Percentiles rank a stretch among this genome's conserved stretches.
Conservation (phyloP, 768 basidiomycete genomes). For the Multifurca ochricompacta region DNA sequence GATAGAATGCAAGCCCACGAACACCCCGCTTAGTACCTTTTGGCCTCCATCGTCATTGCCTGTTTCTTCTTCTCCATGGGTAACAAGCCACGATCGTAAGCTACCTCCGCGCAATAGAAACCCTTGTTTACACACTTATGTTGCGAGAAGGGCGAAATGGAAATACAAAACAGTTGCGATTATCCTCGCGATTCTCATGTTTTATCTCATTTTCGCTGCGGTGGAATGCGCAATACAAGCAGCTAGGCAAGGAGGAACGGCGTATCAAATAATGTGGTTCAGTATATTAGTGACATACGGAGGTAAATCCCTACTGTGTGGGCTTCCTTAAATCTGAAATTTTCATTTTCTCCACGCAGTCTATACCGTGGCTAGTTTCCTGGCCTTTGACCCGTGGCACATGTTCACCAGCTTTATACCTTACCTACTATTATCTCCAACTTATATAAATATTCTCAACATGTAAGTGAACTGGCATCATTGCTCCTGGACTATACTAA, state of each 20-base stretch:
- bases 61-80: conserved; percentile 95
- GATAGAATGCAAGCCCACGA: background rate
- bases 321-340: background rate
- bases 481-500: background rate
- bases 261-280: conserved; percentile 73
- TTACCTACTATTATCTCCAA: conserved; percentile 81
- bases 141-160: conserved; percentile 51
- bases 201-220: conserved; percentile 79
- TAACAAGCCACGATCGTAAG: conserved; percentile 80
- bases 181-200: conserved; percentile 66
- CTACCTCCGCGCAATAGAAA: background rate
- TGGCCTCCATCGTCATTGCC: conserved; percentile 79
- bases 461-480: conserved; percentile 41
- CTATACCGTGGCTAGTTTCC: conserved; percentile 65
- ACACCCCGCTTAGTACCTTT: conserved; percentile 49
- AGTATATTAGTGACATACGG: conserved; percentile 85
- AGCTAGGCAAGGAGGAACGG: conserved; percentile 51
- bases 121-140: background rate
- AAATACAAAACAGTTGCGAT: conserved; percentile 82
- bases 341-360: conserved; percentile 32
- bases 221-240: conserved; percentile 75
- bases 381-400: conserved; percentile 96
- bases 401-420: conserved; percentile 86
- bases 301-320: conserved; percentile 29
- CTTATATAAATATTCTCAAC: conserved; percentile 68